phyloP scores from a whole-genome alignment of 2,329 filamentous ascomycete genomes.

The Dactylella cylindrospora region DNA sequence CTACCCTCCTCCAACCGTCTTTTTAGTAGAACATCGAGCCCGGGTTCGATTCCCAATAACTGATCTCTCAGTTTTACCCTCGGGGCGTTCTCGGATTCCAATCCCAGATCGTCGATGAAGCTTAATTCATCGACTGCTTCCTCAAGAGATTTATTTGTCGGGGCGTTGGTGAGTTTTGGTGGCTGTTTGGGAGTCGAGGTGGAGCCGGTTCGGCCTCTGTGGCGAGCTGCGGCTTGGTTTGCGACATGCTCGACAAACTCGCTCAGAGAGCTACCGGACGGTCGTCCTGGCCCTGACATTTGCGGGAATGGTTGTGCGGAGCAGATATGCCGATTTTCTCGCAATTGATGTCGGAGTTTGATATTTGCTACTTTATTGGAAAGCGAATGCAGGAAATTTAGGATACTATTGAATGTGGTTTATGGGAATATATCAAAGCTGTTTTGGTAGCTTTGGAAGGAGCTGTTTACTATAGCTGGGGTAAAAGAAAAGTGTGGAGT shows the following conservation, averaged over 20 bases:
- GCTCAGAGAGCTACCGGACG: slow-evolving; percentile 64
- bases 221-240: slow-evolving; percentile 78
- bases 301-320: too few species aligned
- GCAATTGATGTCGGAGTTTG: too few species aligned
- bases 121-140: slow-evolving; percentile 74
- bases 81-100: slow-evolving; percentile 61
- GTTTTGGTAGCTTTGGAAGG: too few species aligned
- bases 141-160: slow-evolving; percentile 49
- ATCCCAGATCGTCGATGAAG: slow-evolving; percentile 75
- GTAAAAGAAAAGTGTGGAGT: too few species aligned
- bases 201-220: slow-evolving; percentile 54
- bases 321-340: too few species aligned
- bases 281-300: slow-evolving; percentile 33
- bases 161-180: slow-evolving; percentile 50
- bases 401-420: too few species aligned
- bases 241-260: slow-evolving; percentile 98
- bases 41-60: slow-evolving; percentile 63
- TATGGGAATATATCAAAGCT: too few species aligned
- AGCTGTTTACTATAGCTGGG: too few species aligned
- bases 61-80: slow-evolving; percentile 73
- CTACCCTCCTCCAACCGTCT: slow-evolving; percentile 76
- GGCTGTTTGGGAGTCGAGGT: slow-evolving; percentile 48
- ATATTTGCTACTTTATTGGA: too few species aligned
- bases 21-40: slow-evolving; percentile 67
- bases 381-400: too few species aligned